Conservation (phyloP, 1,139 yeast genomes). For the Blastobotrys arbuscula region DNA sequence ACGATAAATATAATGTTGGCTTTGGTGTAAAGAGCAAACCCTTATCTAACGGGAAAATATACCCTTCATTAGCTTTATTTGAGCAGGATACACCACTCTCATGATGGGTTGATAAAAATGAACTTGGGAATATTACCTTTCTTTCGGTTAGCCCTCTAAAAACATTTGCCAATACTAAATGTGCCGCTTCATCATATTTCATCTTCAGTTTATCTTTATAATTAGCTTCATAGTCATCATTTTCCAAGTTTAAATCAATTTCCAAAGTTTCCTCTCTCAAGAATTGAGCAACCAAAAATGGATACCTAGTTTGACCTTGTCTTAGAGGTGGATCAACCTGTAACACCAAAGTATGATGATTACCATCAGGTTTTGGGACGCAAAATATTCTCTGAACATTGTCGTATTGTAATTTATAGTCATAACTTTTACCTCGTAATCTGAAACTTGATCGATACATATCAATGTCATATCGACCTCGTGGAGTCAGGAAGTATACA, state of each 20-base stretch:
- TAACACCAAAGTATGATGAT: conserved; percentile 78
- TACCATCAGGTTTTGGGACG: conserved; percentile 89
- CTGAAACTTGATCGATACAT: conserved; percentile 86
- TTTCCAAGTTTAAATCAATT: conserved; percentile 79
- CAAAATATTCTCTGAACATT: conserved; percentile 88
- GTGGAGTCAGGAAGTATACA: conserved; percentile 85
- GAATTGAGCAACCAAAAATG: conserved; percentile 86
- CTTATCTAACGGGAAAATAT: conserved; percentile 83
- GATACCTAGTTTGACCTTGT: conserved; percentile 95
- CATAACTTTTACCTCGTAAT: conserved; percentile 95
- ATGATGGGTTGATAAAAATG: conserved; percentile 55
- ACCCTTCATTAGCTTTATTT: conserved; percentile 92
- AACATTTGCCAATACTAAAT: conserved; percentile 81
- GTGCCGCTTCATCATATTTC: conserved; percentile 76
- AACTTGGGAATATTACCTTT: conserved; percentile 81
- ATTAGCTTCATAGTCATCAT: conserved; percentile 69
- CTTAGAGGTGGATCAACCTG: conserved; percentile 93
- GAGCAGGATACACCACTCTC: conserved; percentile 91
- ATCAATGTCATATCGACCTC: conserved; percentile 95
- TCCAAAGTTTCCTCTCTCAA: conserved; percentile 86
- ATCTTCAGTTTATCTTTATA: conserved; percentile 73
- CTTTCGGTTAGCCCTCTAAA: conserved; percentile 87
- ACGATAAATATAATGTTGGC: conserved; percentile 90
- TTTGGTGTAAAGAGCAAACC: conserved; percentile 88
- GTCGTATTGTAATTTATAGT: conserved; percentile 87